Conservation (phyloP, 768 basidiomycete genomes). For the Paxillus rubicundulus region DNA sequence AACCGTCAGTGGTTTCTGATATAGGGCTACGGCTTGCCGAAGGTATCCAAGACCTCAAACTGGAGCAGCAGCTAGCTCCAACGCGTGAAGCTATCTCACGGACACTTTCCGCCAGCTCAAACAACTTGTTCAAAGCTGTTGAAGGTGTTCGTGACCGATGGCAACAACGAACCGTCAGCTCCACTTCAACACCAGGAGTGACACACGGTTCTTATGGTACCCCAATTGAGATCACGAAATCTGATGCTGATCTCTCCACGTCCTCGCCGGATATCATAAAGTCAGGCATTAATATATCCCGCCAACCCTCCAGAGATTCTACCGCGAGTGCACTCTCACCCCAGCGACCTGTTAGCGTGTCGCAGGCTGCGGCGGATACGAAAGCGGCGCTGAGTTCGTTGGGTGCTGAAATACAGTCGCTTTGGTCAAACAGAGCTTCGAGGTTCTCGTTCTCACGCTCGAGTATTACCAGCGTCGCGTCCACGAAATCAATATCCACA, state of each 20-base stretch:
- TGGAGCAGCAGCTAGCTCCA: slow-evolving; percentile 92
- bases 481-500: slow-evolving; percentile 23
- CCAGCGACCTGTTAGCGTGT: slow-evolving; percentile 25
- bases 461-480: slow-evolving; percentile 22
- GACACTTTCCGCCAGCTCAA: slow-evolving; percentile 70
- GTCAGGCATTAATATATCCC: slow-evolving; percentile 9
- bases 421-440: slow-evolving; percentile 41
- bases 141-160: slow-evolving; percentile 83
- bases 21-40: slow-evolving; percentile 89
- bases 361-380: slow-evolving; percentile 33
- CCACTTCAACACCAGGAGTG: slow-evolving; percentile 25
- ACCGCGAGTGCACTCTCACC: slow-evolving; percentile 8
- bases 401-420: slow-evolving; percentile 48
- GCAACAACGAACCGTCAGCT: slow-evolving; percentile 40
- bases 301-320: slow-evolving; percentile 29
- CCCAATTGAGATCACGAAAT: slow-evolving; percentile 30
- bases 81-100: slow-evolving; percentile 85
- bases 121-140: slow-evolving; percentile 84
- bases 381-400: slow-evolving; percentile 38
- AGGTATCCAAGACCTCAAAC: slow-evolving; percentile 89
- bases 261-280: slow-evolving; percentile 15
- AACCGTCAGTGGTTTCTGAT: slow-evolving; percentile 85
- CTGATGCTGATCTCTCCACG: slow-evolving; percentile 21
- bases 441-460: slow-evolving; percentile 37
- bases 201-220: slow-evolving; percentile 16